phyloP scores from a whole-genome alignment of 2,329 filamentous ascomycete species.

The Mollisiaceae sp. region DNA sequence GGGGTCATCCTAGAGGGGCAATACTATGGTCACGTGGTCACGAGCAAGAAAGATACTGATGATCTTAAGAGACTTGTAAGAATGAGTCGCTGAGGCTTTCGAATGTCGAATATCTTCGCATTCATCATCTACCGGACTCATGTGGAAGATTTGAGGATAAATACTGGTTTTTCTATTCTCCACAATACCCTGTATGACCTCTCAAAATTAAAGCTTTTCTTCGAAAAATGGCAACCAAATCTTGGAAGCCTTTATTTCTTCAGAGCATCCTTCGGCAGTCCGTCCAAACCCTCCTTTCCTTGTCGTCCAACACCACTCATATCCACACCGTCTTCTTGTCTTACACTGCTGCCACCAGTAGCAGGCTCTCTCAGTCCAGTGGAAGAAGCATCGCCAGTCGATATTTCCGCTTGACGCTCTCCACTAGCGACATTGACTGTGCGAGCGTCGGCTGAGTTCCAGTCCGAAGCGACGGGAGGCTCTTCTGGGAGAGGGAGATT shows the following conservation, averaged over 20 bases:
- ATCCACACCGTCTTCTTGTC: slow-evolving; percentile 54
- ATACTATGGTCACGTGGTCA: slow-evolving; percentile 1
- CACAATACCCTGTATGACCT: neutral
- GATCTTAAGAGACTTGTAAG: neutral
- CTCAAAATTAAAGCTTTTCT: neutral
- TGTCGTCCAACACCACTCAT: slow-evolving; percentile 68
- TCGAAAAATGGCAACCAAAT: neutral
- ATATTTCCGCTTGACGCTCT: slow-evolving; percentile 55
- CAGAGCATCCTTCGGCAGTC: slow-evolving; percentile 59
- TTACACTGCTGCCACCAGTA: slow-evolving; percentile 59
- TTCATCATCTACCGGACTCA: no score
- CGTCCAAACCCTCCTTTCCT: slow-evolving; percentile 60
- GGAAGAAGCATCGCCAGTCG: slow-evolving; percentile 53
- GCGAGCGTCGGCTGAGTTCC: slow-evolving; percentile 71
- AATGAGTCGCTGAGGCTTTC: neutral
- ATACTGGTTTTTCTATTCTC: neutral
- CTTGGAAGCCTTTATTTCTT: slow-evolving; percentile 14
- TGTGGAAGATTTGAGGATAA: neutral
- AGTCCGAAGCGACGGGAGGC: slow-evolving; percentile 77
- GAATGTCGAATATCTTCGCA: no score
- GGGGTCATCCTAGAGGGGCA: slow-evolving; percentile 9
- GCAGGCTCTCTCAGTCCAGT: slow-evolving; percentile 63
- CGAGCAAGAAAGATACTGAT: neutral
- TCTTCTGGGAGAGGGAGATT: slow-evolving; percentile 82
- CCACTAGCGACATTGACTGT: slow-evolving; percentile 69